phyloP scores from a whole-genome alignment of 768 basidiomycete species.

The Coprinellus aureogranulatus region DNA sequence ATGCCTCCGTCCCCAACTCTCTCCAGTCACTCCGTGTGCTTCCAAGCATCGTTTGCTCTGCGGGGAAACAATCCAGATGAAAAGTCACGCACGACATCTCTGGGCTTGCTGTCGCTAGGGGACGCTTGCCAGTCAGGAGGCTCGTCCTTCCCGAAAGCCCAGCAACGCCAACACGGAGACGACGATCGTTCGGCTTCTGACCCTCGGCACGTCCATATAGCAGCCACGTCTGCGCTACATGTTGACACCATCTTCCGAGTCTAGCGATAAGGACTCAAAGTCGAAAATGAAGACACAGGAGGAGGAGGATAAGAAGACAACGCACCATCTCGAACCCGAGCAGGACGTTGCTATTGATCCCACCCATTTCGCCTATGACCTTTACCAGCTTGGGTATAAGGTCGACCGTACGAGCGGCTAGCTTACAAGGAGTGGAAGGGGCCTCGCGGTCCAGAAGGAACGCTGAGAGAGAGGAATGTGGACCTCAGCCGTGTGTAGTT shows the following conservation, averaged over 20 bases:
- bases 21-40: conserved; percentile 63
- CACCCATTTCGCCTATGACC: conserved; percentile 70
- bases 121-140: conserved; percentile 21
- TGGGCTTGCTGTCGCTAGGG: conserved; percentile 45
- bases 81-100: conserved; percentile 48
- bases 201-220: conserved; percentile 38
- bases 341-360: conserved; percentile 50
- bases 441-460: conserved; percentile 69
- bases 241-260: conserved; percentile 24
- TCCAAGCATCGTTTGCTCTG: conserved; percentile 51
- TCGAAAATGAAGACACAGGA: conserved; percentile 24
- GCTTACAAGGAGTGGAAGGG: conserved; percentile 67
- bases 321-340: conserved; percentile 34
- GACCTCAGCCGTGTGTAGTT: conserved; percentile 18
- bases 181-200: conserved; percentile 25
- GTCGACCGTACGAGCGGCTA: conserved; percentile 86
- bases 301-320: conserved; percentile 25
- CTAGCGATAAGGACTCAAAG: conserved; percentile 21
- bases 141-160: conserved; percentile 50
- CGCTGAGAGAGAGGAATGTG: conserved; percentile 43
- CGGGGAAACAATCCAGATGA: conserved; percentile 70
- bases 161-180: conserved; percentile 63
- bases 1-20: conserved; percentile 76
- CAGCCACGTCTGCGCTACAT: conserved; percentile 33
- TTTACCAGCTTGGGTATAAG: conserved; percentile 74